These are phyloP conservation scores for Metschnikowia gelsemii DNA, from an alignment of 805 yeast species.

Conservation along the genomic window DNA sequence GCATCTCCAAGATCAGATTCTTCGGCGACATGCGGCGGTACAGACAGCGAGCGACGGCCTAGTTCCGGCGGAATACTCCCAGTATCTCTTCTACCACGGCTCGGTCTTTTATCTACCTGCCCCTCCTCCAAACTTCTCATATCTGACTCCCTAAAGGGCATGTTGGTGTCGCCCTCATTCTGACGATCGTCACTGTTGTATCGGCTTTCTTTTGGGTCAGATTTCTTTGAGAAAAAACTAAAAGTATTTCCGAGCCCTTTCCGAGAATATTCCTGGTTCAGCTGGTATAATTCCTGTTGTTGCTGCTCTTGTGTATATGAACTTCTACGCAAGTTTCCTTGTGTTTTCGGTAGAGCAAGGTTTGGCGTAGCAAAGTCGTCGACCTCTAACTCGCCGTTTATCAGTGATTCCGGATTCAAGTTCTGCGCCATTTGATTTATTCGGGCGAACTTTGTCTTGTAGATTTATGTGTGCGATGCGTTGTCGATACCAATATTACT, in stretches of 20 bases:
- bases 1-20: constrained; percentile 3
- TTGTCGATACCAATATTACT: background rate
- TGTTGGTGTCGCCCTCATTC: constrained; percentile 23
- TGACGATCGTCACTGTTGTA: constrained; percentile 34
- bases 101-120: background rate
- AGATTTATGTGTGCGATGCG: background rate
- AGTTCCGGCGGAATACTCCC: background rate
- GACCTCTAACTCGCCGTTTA: constrained; percentile 7
- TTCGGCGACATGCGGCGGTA: constrained; percentile 6
- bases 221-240: constrained; percentile 26
- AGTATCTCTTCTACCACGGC: background rate
- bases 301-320: constrained; percentile 6
- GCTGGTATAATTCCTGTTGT: background rate
- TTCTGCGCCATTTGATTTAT: constrained; percentile 5
- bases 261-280: constrained; percentile 11
- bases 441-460: background rate
- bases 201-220: constrained; percentile 35
- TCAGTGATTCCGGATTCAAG: constrained; percentile 2
- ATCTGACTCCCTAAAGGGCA: constrained; percentile 19
- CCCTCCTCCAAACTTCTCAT: constrained; percentile 14
- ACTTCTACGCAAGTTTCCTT: background rate
- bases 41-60: constrained; percentile 7
- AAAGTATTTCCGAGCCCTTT: constrained; percentile 33
- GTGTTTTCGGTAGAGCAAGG: constrained; percentile 11
- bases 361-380: constrained; percentile 10